phyloP scores from a whole-genome alignment of 192 early-diverging fungal species.

The Coemansia sp. region DNA sequence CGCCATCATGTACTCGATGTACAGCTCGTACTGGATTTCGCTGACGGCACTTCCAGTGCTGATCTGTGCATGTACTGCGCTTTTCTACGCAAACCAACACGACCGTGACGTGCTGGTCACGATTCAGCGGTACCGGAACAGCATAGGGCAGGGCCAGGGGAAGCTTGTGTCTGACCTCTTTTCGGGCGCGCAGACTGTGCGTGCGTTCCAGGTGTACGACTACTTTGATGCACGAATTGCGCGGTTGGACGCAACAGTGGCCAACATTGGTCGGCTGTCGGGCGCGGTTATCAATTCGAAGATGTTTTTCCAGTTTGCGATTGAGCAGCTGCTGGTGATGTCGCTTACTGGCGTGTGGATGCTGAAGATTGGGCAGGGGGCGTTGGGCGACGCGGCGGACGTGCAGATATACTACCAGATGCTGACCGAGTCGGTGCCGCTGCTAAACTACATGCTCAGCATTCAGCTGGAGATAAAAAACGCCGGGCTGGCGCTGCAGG shows the following conservation, averaged over 20 bases:
- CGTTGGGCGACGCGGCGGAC: neutral
- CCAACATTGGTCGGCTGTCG: slow-evolving; percentile 10
- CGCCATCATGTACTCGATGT: slow-evolving; percentile 6
- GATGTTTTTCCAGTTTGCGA: neutral
- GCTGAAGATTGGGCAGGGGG: neutral
- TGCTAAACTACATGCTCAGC: slow-evolving; percentile 3
- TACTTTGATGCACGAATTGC: slow-evolving; percentile 4
- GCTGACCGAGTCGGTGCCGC: slow-evolving; percentile 6
- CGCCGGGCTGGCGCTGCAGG: slow-evolving; percentile 8
- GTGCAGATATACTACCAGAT: slow-evolving; percentile 21
- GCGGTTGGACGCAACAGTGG: neutral
- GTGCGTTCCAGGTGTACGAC: slow-evolving; percentile 10
- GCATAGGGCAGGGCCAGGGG: neutral
- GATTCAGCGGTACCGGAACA: slow-evolving; percentile 2
- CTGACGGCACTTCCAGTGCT: slow-evolving; percentile 3
- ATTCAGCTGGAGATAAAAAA: slow-evolving; percentile 1
- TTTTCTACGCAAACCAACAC: neutral
- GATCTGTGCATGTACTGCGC: neutral
- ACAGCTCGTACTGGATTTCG: slow-evolving; percentile 14
- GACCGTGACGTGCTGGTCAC: neutral
- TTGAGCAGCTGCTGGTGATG: slow-evolving; percentile 10
- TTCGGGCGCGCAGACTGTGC: slow-evolving; percentile 27
- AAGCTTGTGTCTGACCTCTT: slow-evolving; percentile 2
- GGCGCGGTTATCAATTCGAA: slow-evolving; percentile 5
- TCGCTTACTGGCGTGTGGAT: slow-evolving; percentile 8